Base-by-base conservation (phyloP, 2,329 filamentous ascomycete genomes). In the Alternaria gaisen region DNA sequence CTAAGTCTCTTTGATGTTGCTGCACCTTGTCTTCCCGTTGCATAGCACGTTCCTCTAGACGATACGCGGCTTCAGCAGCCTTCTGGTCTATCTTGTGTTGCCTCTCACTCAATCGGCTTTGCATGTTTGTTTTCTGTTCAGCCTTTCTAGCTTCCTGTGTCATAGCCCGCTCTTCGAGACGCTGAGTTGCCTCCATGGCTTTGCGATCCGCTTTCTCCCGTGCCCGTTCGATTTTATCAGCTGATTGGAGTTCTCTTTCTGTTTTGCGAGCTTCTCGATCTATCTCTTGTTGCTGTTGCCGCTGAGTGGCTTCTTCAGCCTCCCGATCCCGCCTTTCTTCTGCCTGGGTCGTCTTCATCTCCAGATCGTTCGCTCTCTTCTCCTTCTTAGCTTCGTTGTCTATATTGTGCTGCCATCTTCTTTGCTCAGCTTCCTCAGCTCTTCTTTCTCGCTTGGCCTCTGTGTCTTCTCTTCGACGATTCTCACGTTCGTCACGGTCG, bases 281-380 rank as follows among this genome's bases (percentile, higher is more conserved):
- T n/a, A 50, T 50, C 11, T 50, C 46, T 36, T 50, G 46, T 50
- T 50, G 30, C 46, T 50, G 32, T 50, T 38, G 32, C 4, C 46
- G 46, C 14, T 38, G 46, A 16, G 20, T 22, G 20, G 14, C 46
- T 34, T 36, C 30, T 28, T 36, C 46, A 6, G 46, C 46, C 7
- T 48, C 14, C 8, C 30, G 18, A n/a, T 48, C 46, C 5, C 46
- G 46, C 18, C 14, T 24, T 8, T 48, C 46, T 14, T 48, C 46
- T 36, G 46, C 46, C 8, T 34, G 46, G 10, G 6, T 16, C 12
- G 30, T 48, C 22, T 48, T 36, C 30, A 48, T 36, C 8, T 36
- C 30, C 18, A 48, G 20, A 24, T 48, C 30, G 18, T 48, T 48
- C 30, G 30, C 46, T 12, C 18, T 20, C 46, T 48, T 34, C 14